Evolutionary conservation across 495 filamentous ascomycete species (phyloP), one percentile per base, ranked within the genome.

Genomic region (Trichoderma virens): DNA sequence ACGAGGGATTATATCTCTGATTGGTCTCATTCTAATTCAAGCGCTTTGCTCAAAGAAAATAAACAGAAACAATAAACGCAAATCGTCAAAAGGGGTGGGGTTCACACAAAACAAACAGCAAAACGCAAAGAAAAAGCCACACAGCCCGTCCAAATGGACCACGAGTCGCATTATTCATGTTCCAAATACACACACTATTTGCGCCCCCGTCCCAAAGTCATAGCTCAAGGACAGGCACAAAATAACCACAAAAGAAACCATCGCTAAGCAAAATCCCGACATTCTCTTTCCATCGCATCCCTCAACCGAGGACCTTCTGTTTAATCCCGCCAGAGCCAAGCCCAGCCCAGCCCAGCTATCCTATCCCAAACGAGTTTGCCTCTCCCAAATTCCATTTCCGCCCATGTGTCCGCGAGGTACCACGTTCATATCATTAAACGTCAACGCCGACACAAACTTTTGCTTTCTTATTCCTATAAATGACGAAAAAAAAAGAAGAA

Each of bases 381-480:
- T 13, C 51, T 31, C 51, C 51, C 2, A 56, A 28, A 13, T 16
- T 47, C 43, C 51, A 56, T 56, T 14, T 8, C 51, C 8, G 11
- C 51, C 51, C 23, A 56, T 25, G 27, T 56, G 27, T 56, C 51
- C 27, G 27, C 25, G 51, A 27, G 51, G 51, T 30, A 9, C 51
- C 51, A 56, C 27, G 51, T 56, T 28, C 51, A 27, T 56, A 4
- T 30, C 25, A 31, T 56, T 56, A 56, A 56, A 30, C 51, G 27
- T 31, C 3, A 56, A 28, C 51, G 51, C 51, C 51, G 13, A 56
- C 51, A 47, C 43, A 56, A 56, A 56, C 25, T 56, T 56, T 56
- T 56, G 11, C 27, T 30, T 8, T 45, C 51, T 56, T 56, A 6
- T 56, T 56, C 23, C 11, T 28, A 18, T 3, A 56, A 51, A 30